A percentile compares a stretch with the other conserved stretches of the same genome.
phyloP scores from a whole-genome alignment of 208 protist species.

The Leishmania arabica region DNA sequence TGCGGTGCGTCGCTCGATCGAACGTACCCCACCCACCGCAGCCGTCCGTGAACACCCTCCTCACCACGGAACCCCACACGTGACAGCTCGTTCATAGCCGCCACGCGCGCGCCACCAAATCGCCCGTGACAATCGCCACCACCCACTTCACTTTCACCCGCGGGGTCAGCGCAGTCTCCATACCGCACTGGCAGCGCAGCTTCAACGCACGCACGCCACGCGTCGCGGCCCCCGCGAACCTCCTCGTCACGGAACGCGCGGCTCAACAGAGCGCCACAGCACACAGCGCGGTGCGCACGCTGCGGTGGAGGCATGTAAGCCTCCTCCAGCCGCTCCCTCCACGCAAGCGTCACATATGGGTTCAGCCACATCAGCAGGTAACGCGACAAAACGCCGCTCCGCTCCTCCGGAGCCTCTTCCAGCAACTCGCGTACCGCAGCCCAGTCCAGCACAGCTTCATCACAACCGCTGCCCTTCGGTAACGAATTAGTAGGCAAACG shows the following conservation, averaged over 20 bases:
- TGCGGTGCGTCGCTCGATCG: conserved; percentile 39
- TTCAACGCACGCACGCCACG: conserved; percentile 34
- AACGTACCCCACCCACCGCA: conserved; percentile 65
- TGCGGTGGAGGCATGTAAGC: conserved; percentile 30
- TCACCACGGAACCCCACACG: conserved; percentile 42
- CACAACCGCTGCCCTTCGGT: conserved; percentile 1
- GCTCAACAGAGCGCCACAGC: conserved; percentile 43
- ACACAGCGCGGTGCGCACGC: conserved; percentile 21
- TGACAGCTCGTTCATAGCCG: conserved; percentile 17
- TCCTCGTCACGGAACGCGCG: conserved; percentile 29
- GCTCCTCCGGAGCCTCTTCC: conserved; percentile 30
- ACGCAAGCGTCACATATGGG: conserved; percentile 36
- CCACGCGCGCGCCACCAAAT: conserved; percentile 5
- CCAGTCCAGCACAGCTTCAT: conserved; percentile 4
- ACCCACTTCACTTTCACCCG: background rate
- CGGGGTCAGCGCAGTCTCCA: conserved; percentile 12
- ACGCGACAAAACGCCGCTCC: conserved; percentile 4
- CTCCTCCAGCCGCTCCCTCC: conserved; percentile 29
- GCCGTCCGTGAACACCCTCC: conserved; percentile 31
- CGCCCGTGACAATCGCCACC: background rate
- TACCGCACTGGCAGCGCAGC: conserved; percentile 7
- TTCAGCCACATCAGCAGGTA: conserved; percentile 49
- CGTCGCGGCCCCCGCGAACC: conserved; percentile 28
- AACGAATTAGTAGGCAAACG: background rate
- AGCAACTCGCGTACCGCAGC: conserved; percentile 1